Conservation (phyloP, 306 rosid species). For the Quercus mongolica region DNA sequence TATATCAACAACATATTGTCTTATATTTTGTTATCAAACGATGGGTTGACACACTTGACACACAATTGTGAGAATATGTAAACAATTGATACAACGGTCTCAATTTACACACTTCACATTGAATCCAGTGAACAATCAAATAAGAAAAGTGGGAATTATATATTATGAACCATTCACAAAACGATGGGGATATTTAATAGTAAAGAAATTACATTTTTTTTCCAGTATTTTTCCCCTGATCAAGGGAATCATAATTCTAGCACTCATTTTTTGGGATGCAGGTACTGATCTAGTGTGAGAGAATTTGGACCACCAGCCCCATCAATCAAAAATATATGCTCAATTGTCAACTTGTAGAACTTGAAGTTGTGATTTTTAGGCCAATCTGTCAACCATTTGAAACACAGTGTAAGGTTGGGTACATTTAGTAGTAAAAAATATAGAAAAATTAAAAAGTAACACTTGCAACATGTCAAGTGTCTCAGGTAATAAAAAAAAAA, state of each 20-base stretch:
- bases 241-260: background rate
- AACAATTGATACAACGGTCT: background rate
- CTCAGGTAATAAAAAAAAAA: too few relatives aligned
- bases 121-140: background rate
- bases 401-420: background rate
- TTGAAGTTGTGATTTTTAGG: slow-evolving; percentile 64
- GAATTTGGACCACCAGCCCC: slow-evolving; percentile 90
- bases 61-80: background rate
- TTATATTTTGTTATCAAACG: too few relatives aligned
- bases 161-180: slow-evolving; percentile 14
- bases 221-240: background rate
- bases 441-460: background rate
- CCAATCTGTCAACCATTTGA: slow-evolving; percentile 54
- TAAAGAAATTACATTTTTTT: background rate
- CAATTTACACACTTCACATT: slow-evolving; percentile 18
- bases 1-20: too few relatives aligned
- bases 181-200: background rate
- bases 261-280: slow-evolving; percentile 48
- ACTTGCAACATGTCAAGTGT: background rate
- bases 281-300: slow-evolving; percentile 56
- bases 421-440: background rate
- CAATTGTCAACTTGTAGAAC: slow-evolving; percentile 69
- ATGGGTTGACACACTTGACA: too few relatives aligned
- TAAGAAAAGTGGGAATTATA: background rate
- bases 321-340: slow-evolving; percentile 62